These are phyloP conservation scores for Coemansia sp. DNA, from an alignment of 192 early-diverging fungal genomes.

Conservation along the genomic window DNA sequence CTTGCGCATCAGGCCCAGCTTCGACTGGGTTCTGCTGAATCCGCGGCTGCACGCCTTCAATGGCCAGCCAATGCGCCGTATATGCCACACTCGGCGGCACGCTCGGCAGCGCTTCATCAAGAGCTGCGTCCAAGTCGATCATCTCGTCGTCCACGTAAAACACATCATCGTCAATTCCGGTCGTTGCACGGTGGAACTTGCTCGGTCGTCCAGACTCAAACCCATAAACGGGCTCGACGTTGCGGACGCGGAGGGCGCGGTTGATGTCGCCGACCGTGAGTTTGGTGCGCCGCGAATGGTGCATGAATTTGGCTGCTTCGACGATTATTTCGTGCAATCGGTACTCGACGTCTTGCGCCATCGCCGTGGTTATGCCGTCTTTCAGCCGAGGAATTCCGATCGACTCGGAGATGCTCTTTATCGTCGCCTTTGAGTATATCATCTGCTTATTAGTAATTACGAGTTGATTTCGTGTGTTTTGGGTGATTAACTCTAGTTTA, in stretches of 20 bases:
- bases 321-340: conserved; percentile 88
- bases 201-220: conserved; percentile 67
- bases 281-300: conserved; percentile 82
- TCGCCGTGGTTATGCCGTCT: conserved; percentile 78
- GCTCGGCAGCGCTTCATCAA: conserved; percentile 83
- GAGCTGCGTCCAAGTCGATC: conserved; percentile 84
- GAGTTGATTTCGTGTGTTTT: too few species aligned
- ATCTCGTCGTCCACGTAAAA: conserved; percentile 95
- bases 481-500: too few species aligned
- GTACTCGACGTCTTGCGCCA: conserved; percentile 95
- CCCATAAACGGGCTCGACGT: conserved; percentile 96
- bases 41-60: conserved; percentile 97
- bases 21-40: conserved; percentile 88
- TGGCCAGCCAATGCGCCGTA: conserved; percentile 97
- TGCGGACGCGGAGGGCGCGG: conserved; percentile 83
- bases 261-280: conserved; percentile 86
- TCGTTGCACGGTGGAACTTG: conserved; percentile 70
- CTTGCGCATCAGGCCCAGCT: too few species aligned
- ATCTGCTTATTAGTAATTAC: conserved; percentile 1
- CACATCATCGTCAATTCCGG: conserved; percentile 59
- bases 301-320: conserved; percentile 97
- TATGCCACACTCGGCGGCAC: conserved; percentile 87
- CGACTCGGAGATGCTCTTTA: conserved; percentile 79
- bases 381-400: conserved; percentile 79
- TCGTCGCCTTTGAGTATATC: conserved; percentile 45